phyloP scores from a whole-genome alignment of 2,329 filamentous ascomycete genomes.

The Colletotrichum echinochloae region DNA sequence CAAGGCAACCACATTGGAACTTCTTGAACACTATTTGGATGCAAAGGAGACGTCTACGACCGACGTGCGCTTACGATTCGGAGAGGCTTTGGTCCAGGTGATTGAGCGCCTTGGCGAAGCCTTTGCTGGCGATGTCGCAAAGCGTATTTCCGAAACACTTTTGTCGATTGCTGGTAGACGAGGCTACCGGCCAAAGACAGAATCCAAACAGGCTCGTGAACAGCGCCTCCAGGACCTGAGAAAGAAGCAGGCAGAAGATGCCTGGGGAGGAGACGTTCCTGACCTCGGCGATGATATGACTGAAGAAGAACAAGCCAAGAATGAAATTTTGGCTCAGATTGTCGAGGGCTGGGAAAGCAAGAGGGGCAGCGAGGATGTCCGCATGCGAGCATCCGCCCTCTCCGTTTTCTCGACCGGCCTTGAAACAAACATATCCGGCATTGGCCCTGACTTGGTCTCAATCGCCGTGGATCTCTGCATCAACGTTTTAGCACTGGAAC shows the following conservation, averaged over 20 bases:
- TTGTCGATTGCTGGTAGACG: conserved; percentile 74
- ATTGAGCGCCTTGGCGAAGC: conserved; percentile 70
- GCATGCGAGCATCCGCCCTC: conserved; percentile 76
- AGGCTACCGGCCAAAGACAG: conserved; percentile 69
- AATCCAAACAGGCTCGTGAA: conserved; percentile 65
- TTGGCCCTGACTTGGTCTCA: conserved; percentile 65
- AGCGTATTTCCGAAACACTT: conserved; percentile 67
- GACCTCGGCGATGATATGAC: conserved; percentile 60
- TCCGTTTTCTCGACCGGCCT: conserved; percentile 72
- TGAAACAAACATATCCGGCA: conserved; percentile 69
- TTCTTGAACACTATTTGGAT: conserved; percentile 77
- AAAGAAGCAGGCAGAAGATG: conserved; percentile 63
- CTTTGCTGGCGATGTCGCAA: conserved; percentile 66
- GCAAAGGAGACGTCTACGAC: conserved; percentile 66
- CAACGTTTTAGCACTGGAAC: conserved; percentile 72
- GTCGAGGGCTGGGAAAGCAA: conserved; percentile 42
- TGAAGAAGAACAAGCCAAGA: conserved; percentile 57
- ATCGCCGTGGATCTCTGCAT: conserved; percentile 72
- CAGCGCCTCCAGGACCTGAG: conserved; percentile 62
- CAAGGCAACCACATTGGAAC: conserved; percentile 69
- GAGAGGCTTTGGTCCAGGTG: conserved; percentile 74
- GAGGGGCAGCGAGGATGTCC: conserved; percentile 53
- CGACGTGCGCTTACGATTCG: conserved; percentile 75
- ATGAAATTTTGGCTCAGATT: conserved; percentile 58
- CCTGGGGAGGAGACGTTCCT: conserved; percentile 66